Conservation (phyloP, 164 flowering plant species). For the Liquidambar formosana region DNA sequence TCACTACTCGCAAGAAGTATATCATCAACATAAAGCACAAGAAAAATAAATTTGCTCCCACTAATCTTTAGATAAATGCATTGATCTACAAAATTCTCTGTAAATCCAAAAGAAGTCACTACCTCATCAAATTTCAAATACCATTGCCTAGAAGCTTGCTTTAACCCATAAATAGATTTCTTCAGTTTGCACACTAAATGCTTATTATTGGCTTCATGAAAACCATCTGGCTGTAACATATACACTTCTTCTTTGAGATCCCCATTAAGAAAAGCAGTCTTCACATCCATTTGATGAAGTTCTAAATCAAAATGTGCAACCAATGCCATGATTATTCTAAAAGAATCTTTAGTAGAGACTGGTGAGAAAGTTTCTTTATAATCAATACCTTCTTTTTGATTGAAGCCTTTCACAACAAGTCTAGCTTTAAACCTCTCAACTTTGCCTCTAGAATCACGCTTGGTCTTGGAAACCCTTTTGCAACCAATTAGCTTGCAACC, state of each 20-base stretch:
- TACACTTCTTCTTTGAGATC: neutral
- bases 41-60: neutral
- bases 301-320: no score
- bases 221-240: neutral
- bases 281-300: no score
- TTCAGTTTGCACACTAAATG: neutral
- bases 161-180: neutral
- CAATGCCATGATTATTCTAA: no score
- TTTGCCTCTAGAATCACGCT: no score
- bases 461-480: constrained; percentile 1
- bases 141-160: no score
- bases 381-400: no score
- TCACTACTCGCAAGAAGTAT: neutral
- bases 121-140: neutral
- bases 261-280: no score
- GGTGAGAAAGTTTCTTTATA: no score
- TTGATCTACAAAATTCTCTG: neutral
- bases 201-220: neutral
- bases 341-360: no score
- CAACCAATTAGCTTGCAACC: constrained; percentile 2
- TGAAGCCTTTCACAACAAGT: no score
- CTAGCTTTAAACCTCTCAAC: no score
- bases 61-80: neutral
- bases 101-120: neutral
- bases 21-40: constrained; percentile 2